phyloP scores from a whole-genome alignment of 306 rosid genomes.

The Hippophae gyantsensis region DNA sequence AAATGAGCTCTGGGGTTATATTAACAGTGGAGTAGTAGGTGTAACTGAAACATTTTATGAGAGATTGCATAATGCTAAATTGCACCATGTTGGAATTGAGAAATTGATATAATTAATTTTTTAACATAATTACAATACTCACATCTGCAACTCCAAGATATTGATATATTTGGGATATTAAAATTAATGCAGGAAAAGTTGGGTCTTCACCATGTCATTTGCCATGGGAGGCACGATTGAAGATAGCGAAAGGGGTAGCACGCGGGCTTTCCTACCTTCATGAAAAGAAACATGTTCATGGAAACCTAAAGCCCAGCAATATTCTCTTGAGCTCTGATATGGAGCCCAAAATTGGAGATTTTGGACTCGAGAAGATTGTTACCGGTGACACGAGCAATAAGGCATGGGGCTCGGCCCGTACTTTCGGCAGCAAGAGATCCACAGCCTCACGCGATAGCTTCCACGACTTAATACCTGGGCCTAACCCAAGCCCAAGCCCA shows the following conservation, averaged over 20 bases:
- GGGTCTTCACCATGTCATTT: conserved; percentile 40
- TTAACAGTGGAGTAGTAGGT: conserved; percentile 62
- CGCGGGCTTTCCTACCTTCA: conserved; percentile 58
- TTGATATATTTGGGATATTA: too few species aligned
- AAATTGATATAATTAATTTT: too few species aligned
- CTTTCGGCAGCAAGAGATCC: conserved; percentile 89
- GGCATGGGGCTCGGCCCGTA: conserved; percentile 51
- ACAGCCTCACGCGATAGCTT: conserved; percentile 61
- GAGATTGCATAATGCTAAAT: conserved; percentile 11
- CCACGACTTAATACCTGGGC: conserved; percentile 51
- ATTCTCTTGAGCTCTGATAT: conserved; percentile 45
- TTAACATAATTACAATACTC: too few species aligned
- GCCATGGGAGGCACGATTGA: conserved; percentile 40
- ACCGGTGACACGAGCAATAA: conserved; percentile 57
- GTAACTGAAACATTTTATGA: conserved; percentile 29
- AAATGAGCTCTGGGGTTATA: conserved; percentile 9
- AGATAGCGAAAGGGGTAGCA: conserved; percentile 60
- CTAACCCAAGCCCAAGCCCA: conserved; percentile 86
- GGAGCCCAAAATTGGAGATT: conserved; percentile 55
- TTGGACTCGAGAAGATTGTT: conserved; percentile 54
- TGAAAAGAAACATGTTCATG: conserved; percentile 72
- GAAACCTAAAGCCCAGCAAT: conserved; percentile 55
- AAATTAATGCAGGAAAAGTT: conserved; percentile 20
- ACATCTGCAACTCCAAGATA: too few species aligned
- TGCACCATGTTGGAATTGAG: too few species aligned